A percentile compares a stretch with the other conserved stretches of the same genome.
Evolutionary conservation across 192 early-diverging fungal genomes (phyloP).

Genomic region (Coemansia sp.): DNA sequence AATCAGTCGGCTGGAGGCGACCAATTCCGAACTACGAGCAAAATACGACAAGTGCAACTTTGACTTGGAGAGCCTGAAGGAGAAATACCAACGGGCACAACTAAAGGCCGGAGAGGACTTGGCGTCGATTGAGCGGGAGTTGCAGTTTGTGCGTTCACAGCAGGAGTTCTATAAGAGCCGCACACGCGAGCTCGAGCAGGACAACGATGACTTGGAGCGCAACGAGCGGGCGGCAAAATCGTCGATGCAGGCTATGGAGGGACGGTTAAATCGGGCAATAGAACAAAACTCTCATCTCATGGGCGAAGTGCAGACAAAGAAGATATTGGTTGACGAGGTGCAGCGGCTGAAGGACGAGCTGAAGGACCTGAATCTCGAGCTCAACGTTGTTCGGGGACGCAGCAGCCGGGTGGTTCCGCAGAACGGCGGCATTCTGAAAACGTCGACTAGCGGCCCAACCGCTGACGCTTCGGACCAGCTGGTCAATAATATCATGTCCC

Average conservation of each 20-base stretch:
- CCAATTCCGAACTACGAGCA: constrained; percentile 60
- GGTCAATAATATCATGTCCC: constrained; percentile 74
- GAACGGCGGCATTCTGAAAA: constrained; percentile 38
- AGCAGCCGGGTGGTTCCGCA: constrained; percentile 36
- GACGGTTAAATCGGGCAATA: constrained; percentile 67
- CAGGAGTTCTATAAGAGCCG: constrained; percentile 69
- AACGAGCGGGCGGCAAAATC: constrained; percentile 60
- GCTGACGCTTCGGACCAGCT: constrained; percentile 61
- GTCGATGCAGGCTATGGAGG: constrained; percentile 66
- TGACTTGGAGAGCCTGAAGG: constrained; percentile 73
- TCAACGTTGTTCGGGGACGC: constrained; percentile 52
- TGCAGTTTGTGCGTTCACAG: constrained; percentile 68
- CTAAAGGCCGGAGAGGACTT: constrained; percentile 65
- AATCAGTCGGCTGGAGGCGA: constrained; percentile 65
- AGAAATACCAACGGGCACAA: constrained; percentile 65
- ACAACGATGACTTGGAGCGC: constrained; percentile 76
- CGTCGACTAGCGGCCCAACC: constrained; percentile 23
- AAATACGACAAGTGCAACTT: constrained; percentile 63
- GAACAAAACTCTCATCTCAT: constrained; percentile 67
- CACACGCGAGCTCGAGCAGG: constrained; percentile 70
- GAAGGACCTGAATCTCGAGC: constrained; percentile 57
- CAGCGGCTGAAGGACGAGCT: constrained; percentile 79
- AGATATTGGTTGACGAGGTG: constrained; percentile 66
- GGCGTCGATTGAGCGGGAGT: constrained; percentile 69
- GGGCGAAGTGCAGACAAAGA: constrained; percentile 67